Percentiles rank a stretch among this genome's conserved stretches.
Evolutionary conservation across 768 basidiomycete genomes (phyloP).

Genomic region (Guyanaporus albipodus): DNA sequence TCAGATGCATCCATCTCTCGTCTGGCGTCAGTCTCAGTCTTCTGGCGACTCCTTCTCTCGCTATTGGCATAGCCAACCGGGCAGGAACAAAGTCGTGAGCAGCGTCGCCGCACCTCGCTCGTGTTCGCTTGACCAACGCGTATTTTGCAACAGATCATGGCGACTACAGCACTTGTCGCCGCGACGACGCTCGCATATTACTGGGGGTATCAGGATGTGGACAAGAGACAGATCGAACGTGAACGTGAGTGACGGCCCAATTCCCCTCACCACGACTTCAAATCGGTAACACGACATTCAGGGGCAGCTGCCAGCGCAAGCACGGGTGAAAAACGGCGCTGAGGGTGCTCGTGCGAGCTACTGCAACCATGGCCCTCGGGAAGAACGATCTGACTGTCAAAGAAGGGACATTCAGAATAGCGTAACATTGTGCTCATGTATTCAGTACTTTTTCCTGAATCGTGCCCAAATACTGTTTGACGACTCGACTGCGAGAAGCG

Average conservation of each 20-base stretch:
- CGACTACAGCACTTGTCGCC: slow-evolving; percentile 24
- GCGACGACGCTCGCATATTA: slow-evolving; percentile 33
- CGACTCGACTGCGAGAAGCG: too few species aligned
- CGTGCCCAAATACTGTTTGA: too few species aligned
- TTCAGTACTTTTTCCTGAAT: slow-evolving; percentile 20
- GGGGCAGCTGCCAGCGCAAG: slow-evolving; percentile 12
- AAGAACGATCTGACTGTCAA: neutral
- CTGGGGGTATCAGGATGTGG: slow-evolving; percentile 35
- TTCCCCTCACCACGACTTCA: neutral
- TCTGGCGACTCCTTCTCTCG: slow-evolving; percentile 24
- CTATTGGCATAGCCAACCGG: slow-evolving; percentile 33
- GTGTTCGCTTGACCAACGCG: neutral
- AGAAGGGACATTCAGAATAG: neutral
- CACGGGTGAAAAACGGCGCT: slow-evolving; percentile 24
- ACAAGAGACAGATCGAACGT: slow-evolving; percentile 27
- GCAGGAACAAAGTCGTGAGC: slow-evolving; percentile 32
- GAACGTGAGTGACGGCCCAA: slow-evolving; percentile 16
- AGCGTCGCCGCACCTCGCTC: too few species aligned
- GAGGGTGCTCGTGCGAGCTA: slow-evolving; percentile 4
- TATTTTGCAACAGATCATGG: slow-evolving; percentile 25
- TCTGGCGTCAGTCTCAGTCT: slow-evolving; percentile 22
- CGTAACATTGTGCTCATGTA: slow-evolving; percentile 17
- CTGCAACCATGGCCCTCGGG: neutral
- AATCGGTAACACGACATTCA: neutral
- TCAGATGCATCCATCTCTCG: slow-evolving; percentile 23